phyloP scores from a whole-genome alignment of 257 asterid genomes.

The Voacanga thouarsii region DNA sequence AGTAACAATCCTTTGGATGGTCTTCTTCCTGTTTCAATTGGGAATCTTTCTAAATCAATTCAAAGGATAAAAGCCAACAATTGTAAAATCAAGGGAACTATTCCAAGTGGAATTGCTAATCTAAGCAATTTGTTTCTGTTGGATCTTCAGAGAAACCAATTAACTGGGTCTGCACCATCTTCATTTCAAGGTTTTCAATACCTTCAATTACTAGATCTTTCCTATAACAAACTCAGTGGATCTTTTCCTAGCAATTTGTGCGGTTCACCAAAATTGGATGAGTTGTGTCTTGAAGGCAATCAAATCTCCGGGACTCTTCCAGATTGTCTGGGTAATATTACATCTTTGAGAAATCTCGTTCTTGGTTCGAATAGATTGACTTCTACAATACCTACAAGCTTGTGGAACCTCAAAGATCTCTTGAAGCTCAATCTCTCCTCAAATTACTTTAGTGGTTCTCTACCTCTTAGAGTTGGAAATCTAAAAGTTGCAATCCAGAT shows the following conservation, averaged over 20 bases:
- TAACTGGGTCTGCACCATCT: not conserved
- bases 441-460: not conserved
- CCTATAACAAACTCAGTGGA: not conserved
- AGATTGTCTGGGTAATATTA: not conserved
- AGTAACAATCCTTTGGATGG: not conserved
- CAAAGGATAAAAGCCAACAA: not conserved
- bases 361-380: not conserved
- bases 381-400: not conserved
- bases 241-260: not conserved
- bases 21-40: not conserved
- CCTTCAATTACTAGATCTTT: not conserved
- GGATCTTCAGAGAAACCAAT: not conserved
- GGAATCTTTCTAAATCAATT: not conserved
- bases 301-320: not conserved
- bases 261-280: not conserved
- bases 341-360: not conserved
- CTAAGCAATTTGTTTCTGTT: not conserved
- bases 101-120: not conserved
- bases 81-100: not conserved
- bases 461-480: not conserved
- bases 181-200: not conserved
- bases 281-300: slow-evolving; percentile 1
- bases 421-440: too few species aligned
- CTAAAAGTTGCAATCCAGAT: not conserved
- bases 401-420: slow-evolving; percentile 1